Evolutionary conservation across 225 moss, liverwort and hornwort species (phyloP).

Genomic region (Polytrichum formosum): DNA sequence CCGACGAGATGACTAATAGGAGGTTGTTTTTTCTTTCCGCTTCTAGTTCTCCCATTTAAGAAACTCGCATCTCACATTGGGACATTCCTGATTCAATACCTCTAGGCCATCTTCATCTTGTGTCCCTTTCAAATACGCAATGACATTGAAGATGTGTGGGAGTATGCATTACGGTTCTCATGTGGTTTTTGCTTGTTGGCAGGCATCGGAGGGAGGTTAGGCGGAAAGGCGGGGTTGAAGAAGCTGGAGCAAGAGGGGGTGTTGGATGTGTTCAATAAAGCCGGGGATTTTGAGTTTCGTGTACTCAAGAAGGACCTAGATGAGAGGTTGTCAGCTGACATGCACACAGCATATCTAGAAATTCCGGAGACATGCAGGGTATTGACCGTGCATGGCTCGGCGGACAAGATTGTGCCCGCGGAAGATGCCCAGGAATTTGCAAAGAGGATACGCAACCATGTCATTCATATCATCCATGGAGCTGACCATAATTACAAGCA

Average conservation of each 20-base stretch:
- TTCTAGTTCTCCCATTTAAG: too few relatives aligned
- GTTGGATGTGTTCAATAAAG: conserved; percentile 29
- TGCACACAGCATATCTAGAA: conserved; percentile 40
- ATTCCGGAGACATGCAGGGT: conserved; percentile 56
- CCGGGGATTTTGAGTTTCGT: conserved; percentile 40
- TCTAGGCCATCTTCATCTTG: too few relatives aligned
- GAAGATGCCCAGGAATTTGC: conserved; percentile 58
- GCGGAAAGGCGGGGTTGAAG: conserved; percentile 37
- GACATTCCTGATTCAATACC: too few relatives aligned
- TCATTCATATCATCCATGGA: conserved; percentile 43
- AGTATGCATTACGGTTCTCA: neutral
- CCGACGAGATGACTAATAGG: too few relatives aligned
- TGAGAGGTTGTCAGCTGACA: conserved; percentile 52
- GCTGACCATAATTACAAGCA: conserved; percentile 65
- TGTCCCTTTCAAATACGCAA: too few relatives aligned
- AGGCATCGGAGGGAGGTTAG: conserved; percentile 33
- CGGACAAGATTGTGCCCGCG: conserved; percentile 51
- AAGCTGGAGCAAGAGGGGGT: conserved; percentile 42
- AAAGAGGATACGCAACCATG: conserved; percentile 56
- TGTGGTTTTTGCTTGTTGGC: neutral
- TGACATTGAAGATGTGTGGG: too few relatives aligned
- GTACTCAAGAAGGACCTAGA: conserved; percentile 31
- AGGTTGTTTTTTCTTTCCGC: too few relatives aligned
- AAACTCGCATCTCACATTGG: too few relatives aligned
- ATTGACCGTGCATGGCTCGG: conserved; percentile 72